phyloP scores from a whole-genome alignment of 225 moss, liverwort and hornwort species.

The Polytrichum formosum region DNA sequence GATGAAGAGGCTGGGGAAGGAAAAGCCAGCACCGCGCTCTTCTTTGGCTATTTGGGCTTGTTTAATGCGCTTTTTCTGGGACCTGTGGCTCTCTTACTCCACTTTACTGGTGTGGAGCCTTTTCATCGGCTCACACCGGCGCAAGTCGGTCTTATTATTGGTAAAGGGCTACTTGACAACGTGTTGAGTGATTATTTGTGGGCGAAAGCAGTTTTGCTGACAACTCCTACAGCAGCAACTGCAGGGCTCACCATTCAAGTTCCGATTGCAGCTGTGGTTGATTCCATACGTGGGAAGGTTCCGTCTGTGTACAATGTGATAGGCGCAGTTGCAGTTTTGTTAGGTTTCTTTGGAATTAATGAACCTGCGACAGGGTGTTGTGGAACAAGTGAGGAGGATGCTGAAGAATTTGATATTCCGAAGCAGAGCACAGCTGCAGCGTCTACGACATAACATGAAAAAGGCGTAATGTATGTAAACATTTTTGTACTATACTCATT shows the following conservation, averaged over 20 bases:
- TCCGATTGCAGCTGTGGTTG: slow-evolving; percentile 74
- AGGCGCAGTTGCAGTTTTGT: slow-evolving; percentile 69
- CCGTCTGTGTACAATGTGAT: slow-evolving; percentile 44
- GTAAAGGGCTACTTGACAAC: slow-evolving; percentile 87
- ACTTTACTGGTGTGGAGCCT: slow-evolving; percentile 64
- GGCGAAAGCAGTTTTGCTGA: slow-evolving; percentile 85
- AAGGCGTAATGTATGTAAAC: not conserved
- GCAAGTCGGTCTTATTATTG: slow-evolving; percentile 70
- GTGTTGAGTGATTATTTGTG: slow-evolving; percentile 93
- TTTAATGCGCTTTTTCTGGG: slow-evolving; percentile 75
- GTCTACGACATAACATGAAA: not conserved
- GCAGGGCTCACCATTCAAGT: slow-evolving; percentile 88
- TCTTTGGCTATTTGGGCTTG: slow-evolving; percentile 83
- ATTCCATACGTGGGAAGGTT: slow-evolving; percentile 59
- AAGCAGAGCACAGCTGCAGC: slow-evolving; percentile 11
- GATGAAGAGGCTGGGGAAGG: slow-evolving; percentile 51
- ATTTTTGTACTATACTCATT: not conserved
- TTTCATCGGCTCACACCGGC: slow-evolving; percentile 49
- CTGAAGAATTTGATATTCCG: slow-evolving; percentile 15
- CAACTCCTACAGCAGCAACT: slow-evolving; percentile 88
- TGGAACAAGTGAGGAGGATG: slow-evolving; percentile 17
- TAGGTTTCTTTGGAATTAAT: slow-evolving; percentile 94
- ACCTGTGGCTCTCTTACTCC: slow-evolving; percentile 65
- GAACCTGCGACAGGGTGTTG: slow-evolving; percentile 54
- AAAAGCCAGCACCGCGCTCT: slow-evolving; percentile 78